Percentiles rank a stretch among this genome's conserved stretches.
phyloP scores from a whole-genome alignment of 495 filamentous ascomycete genomes.

The Xylaria longipes region DNA sequence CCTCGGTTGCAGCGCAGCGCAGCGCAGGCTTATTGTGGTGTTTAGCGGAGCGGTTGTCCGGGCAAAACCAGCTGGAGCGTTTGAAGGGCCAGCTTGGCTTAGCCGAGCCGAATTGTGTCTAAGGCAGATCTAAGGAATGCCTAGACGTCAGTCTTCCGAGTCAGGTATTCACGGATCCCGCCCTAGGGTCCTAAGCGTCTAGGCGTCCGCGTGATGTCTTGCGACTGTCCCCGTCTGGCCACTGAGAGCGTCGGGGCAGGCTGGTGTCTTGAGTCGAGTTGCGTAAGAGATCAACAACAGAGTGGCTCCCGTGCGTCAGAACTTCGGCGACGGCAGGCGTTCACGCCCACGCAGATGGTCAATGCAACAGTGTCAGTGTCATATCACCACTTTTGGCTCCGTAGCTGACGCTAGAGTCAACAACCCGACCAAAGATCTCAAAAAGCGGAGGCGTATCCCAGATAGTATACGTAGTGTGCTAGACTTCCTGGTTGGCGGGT shows the following conservation, averaged over 20 bases:
- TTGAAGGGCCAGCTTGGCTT: conserved; percentile 4
- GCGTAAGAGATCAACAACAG: conserved; percentile 9
- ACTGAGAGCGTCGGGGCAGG: not conserved
- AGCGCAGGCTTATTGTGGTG: conserved; percentile 1
- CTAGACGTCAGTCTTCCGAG: not conserved
- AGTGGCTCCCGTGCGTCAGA: conserved; percentile 26
- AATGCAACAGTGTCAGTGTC: not conserved
- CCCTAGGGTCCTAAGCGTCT: too few relatives aligned
- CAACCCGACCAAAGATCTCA: not conserved
- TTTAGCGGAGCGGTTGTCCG: conserved; percentile 16
- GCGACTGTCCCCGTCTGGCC: not conserved
- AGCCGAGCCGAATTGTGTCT: not conserved
- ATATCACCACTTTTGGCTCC: not conserved
- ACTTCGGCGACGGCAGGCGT: not conserved
- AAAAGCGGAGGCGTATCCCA: not conserved
- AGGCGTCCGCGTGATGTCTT: not conserved
- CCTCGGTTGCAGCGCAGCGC: not conserved
- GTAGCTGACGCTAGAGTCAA: not conserved
- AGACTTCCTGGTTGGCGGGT: not conserved
- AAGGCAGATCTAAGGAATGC: too few relatives aligned
- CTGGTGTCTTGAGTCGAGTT: not conserved
- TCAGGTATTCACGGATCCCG: conserved; percentile 10
- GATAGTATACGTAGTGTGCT: not conserved
- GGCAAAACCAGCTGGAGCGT: conserved; percentile 11
- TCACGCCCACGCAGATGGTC: not conserved